A percentile compares a stretch with the other conserved stretches of the same genome.
These are phyloP conservation scores for Ligustrum vulgare DNA, from an alignment of 257 asterid genomes.

Conservation along the genomic window DNA sequence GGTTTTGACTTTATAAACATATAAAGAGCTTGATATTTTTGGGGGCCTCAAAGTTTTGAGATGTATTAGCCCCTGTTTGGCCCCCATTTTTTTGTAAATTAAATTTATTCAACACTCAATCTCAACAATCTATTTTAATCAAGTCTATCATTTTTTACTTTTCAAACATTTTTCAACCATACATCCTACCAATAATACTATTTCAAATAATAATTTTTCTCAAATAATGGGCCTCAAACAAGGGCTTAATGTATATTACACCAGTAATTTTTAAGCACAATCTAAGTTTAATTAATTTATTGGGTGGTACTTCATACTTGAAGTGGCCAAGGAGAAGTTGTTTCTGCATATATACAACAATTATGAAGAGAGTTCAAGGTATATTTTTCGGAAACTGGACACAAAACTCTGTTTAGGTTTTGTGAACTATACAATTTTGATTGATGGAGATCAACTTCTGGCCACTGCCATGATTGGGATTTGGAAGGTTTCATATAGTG, in stretches of 20 bases:
- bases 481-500: neutral
- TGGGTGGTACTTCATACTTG: neutral
- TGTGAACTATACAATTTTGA: neutral
- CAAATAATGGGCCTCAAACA: too few relatives aligned
- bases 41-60: neutral
- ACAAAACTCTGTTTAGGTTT: neutral
- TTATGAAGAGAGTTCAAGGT: neutral
- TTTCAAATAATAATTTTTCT: too few relatives aligned
- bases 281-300: neutral
- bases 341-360: neutral
- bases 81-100: too few relatives aligned
- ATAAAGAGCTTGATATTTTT: neutral
- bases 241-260: neutral
- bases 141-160: too few relatives aligned
- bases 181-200: too few relatives aligned
- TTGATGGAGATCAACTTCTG: neutral
- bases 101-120: too few relatives aligned
- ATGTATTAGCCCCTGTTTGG: too few relatives aligned
- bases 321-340: neutral
- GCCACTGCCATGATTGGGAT: neutral
- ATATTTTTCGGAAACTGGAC: neutral
- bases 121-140: too few relatives aligned
- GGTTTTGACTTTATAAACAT: neutral
- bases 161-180: too few relatives aligned
- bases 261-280: neutral